Evolutionary conservation across 2,329 filamentous ascomycete species (phyloP).

Genomic region (Xylariaceae sp.): DNA sequence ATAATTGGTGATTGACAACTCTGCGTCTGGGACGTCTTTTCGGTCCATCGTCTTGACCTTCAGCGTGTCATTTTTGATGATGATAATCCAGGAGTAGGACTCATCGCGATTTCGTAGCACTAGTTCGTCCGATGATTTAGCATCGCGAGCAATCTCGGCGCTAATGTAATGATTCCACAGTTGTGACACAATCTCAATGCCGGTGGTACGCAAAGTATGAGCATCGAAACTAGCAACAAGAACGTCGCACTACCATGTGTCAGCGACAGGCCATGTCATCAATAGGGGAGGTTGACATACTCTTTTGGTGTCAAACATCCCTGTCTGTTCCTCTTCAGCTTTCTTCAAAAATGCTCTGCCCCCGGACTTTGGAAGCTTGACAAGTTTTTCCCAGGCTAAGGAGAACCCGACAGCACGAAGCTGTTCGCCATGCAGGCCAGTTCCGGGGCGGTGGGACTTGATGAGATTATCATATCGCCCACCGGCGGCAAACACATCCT

Average conservation of each 20-base stretch:
- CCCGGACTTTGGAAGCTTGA: conserved; percentile 58
- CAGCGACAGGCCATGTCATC: conserved; percentile 9
- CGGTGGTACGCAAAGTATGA: conserved; percentile 69
- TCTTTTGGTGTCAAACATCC: conserved; percentile 60
- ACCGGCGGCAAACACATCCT: conserved; percentile 87
- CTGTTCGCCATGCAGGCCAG: conserved; percentile 59
- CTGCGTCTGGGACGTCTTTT: conserved; percentile 72
- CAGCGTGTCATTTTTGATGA: conserved; percentile 76
- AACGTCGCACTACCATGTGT: conserved; percentile 67
- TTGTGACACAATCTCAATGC: conserved; percentile 72
- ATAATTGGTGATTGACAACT: conserved; percentile 71
- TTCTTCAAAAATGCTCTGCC: conserved; percentile 67
- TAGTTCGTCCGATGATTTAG: conserved; percentile 76
- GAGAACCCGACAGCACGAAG: conserved; percentile 90
- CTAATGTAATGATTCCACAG: conserved; percentile 84
- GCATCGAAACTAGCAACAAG: conserved; percentile 86
- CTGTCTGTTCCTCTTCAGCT: conserved; percentile 58
- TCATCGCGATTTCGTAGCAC: conserved; percentile 74
- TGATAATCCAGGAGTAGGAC: conserved; percentile 80
- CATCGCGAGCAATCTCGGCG: conserved; percentile 81
- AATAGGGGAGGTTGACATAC: conserved; percentile 42
- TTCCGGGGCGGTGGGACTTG: conserved; percentile 73
- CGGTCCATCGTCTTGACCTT: conserved; percentile 77
- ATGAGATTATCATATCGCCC: conserved; percentile 91
- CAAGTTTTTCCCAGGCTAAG: conserved; percentile 80